Percentiles rank a stretch among this genome's conserved stretches.
phyloP scores from a whole-genome alignment of 305 asterid species.

The Coffea humblotiana region DNA sequence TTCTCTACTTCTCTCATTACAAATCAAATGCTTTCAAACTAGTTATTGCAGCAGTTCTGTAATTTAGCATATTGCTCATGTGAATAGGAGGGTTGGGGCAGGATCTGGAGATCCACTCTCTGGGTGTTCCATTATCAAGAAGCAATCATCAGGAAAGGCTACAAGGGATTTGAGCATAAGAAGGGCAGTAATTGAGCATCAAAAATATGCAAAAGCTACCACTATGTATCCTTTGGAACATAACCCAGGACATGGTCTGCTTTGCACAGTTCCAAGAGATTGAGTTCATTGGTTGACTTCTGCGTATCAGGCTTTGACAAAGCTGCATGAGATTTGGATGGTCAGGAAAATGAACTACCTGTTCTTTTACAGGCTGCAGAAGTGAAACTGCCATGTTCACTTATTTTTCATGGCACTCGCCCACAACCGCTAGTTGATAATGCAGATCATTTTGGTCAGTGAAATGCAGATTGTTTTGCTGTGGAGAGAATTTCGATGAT shows the following conservation, averaged over 20 bases:
- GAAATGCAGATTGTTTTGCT: neutral
- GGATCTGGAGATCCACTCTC: slow-evolving; percentile 72
- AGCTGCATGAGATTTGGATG: neutral
- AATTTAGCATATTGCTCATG: neutral
- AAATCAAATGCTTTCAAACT: neutral
- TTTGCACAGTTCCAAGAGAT: slow-evolving; percentile 62
- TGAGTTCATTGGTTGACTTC: slow-evolving; percentile 15
- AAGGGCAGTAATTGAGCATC: slow-evolving; percentile 57
- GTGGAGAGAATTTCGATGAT: neutral
- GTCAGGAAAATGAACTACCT: neutral
- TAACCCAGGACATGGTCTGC: slow-evolving; percentile 70
- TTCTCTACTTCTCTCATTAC: no score
- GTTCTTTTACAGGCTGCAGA: neutral
- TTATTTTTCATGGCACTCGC: neutral
- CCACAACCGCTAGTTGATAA: neutral
- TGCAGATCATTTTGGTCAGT: neutral
- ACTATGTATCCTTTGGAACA: slow-evolving; percentile 88
- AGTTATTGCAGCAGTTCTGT: neutral
- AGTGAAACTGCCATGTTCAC: neutral
- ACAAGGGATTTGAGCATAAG: slow-evolving; percentile 28
- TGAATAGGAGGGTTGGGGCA: slow-evolving; percentile 71
- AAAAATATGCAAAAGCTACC: slow-evolving; percentile 52
- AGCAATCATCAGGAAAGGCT: slow-evolving; percentile 41
- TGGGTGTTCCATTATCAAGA: slow-evolving; percentile 61
- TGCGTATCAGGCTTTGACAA: neutral